Evolutionary conservation across 2,329 filamentous ascomycete species (phyloP), one percentile per base, ranked within the genome.

Genomic region (Botrytis galanthina): DNA sequence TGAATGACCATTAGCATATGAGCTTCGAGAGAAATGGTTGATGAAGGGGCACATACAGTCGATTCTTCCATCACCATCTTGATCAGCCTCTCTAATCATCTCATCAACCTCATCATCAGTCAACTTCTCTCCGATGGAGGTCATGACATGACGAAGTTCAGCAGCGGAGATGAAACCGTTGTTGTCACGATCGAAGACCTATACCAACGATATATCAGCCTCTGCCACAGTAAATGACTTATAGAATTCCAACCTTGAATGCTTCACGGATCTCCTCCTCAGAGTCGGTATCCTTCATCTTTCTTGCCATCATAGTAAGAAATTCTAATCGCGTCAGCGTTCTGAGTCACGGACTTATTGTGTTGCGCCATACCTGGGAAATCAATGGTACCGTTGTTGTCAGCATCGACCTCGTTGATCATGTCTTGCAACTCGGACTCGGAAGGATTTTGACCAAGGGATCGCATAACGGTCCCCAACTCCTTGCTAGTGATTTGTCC

Each of bases 401-500:
- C 93, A 80, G 93, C 93, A 81, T 96, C 93, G 77, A 96, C 93
- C 86, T 96, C 93, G 85, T 96, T 95, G 86, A 96, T 96, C 93
- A 96, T 96, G 82, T 96, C 93, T 85, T 96, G 93, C 77, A 96
- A 87, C 85, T 96, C 93, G 75, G 93, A 94, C 86, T 96, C 93
- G 78, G 93, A 95, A 73, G 93, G 93, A 85, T 96, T 96, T 85
- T 96, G 93, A 81, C 93, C 93, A 75, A 96, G 88, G 73, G 93
- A 96, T 84, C 93, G 91, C 93, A 96, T 96, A 81, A 96, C 93
- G 72, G 93, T 96, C 79, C 93, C 93, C 79, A 96, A 86, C 85
- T 96, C 93, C 87, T 95, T 95, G 82, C 93, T 95, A 79, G 93
- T 96, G 85, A 96, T 96, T 87, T 95, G 93, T 83, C 93, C 93